phyloP scores from a whole-genome alignment of 352 stramenopile genomes.

The Hyaloperonospora brassicae region DNA sequence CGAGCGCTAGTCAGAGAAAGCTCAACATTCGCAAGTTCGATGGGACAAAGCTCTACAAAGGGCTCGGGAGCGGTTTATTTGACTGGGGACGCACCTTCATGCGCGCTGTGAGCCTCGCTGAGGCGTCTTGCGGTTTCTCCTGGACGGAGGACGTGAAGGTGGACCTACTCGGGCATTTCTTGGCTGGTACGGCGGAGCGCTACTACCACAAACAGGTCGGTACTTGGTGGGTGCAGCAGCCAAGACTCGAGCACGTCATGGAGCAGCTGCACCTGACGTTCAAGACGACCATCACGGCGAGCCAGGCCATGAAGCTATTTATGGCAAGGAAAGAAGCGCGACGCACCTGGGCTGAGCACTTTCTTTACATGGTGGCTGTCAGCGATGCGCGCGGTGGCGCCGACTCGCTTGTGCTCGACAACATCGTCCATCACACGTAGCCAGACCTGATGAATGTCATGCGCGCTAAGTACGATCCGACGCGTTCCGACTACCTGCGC shows the following conservation, averaged over 20 bases:
- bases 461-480: neutral
- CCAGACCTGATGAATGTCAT: no score
- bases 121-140: no score
- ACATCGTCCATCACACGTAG: neutral
- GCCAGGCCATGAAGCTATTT: conserved; percentile 5
- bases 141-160: no score
- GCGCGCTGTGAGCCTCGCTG: no score
- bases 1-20: no score
- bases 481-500: conserved; percentile 2
- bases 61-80: no score
- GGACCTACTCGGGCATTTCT: no score
- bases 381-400: neutral
- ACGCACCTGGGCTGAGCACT: conserved; percentile 4
- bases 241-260: conserved; percentile 4
- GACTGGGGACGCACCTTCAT: no score
- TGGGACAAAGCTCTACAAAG: no score
- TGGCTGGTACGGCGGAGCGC: no score
- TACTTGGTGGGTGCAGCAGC: neutral
- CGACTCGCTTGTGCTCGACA: conserved; percentile 3
- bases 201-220: no score
- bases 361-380: neutral
- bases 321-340: neutral
- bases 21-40: no score
- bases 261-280: conserved; percentile 2
- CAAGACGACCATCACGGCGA: conserved; percentile 4